phyloP scores from a whole-genome alignment of 768 basidiomycete genomes.

The Leccinum broughii region DNA sequence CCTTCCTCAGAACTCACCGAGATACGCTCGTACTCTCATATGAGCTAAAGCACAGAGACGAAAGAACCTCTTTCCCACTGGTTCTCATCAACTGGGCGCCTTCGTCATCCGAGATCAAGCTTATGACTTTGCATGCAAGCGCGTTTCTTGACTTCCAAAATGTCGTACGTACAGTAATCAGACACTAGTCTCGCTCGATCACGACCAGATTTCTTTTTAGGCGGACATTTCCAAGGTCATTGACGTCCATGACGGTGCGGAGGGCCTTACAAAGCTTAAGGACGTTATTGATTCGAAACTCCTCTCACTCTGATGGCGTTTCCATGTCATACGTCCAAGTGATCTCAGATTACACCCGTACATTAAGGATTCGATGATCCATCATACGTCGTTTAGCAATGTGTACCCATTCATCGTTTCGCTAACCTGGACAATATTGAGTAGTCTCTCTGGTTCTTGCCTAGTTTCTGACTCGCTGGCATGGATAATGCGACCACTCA shows the following conservation, averaged over 20 bases:
- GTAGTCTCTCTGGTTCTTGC: conserved; percentile 8
- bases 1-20: conserved; percentile 60
- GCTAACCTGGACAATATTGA: not conserved
- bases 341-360: not conserved
- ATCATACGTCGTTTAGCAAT: not conserved
- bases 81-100: conserved; percentile 91
- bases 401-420: not conserved
- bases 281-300: conserved; percentile 64
- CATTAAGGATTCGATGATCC: not conserved
- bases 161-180: conserved; percentile 49
- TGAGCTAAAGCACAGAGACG: conserved; percentile 77
- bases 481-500: not conserved
- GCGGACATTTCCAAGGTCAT: conserved; percentile 78
- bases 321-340: not conserved
- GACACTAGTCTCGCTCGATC: not conserved
- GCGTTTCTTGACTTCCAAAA: conserved; percentile 77
- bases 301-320: conserved; percentile 15
- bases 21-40: conserved; percentile 73
- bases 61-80: conserved; percentile 81
- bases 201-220: conserved; percentile 37
- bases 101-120: conserved; percentile 67
- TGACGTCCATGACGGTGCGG: conserved; percentile 79
- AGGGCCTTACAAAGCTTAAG: conserved; percentile 65
- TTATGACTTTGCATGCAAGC: conserved; percentile 82
- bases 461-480: not conserved